phyloP scores from a whole-genome alignment of 345 rosid species.

The Clausena lansium region DNA sequence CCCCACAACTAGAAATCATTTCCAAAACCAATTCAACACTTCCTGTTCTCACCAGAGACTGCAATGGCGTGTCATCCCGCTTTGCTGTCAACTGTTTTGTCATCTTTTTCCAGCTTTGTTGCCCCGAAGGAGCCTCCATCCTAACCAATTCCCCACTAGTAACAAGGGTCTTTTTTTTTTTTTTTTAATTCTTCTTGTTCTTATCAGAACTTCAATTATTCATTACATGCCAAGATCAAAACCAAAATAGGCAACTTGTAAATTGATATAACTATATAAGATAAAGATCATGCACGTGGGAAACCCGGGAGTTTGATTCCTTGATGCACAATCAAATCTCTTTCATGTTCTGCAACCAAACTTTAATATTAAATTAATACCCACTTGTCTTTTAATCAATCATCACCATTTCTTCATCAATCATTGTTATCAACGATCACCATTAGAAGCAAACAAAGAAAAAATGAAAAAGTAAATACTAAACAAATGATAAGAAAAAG shows the following conservation, averaged over 20 bases:
- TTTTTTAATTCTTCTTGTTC: neutral
- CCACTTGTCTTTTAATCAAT: neutral
- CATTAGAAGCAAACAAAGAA: neutral
- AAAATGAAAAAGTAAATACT: neutral
- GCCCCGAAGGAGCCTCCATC: slow-evolving; percentile 34
- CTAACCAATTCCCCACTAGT: neutral
- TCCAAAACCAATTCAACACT: slow-evolving; percentile 45
- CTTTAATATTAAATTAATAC: slow-evolving; percentile 8
- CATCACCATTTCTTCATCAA: neutral
- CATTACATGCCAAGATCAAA: neutral
- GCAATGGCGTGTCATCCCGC: slow-evolving; percentile 72
- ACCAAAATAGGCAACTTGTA: neutral
- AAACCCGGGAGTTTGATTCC: slow-evolving; percentile 12
- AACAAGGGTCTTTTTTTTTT: neutral
- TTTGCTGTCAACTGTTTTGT: slow-evolving; percentile 66
- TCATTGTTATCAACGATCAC: neutral
- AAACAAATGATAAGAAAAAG: neutral
- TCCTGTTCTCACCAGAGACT: slow-evolving; percentile 65
- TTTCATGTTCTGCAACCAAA: slow-evolving; percentile 16
- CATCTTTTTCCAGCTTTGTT: slow-evolving; percentile 54
- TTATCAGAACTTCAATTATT: slow-evolving; percentile 7
- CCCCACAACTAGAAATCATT: slow-evolving; percentile 41
- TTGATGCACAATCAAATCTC: slow-evolving; percentile 6
- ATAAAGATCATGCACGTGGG: slow-evolving; percentile 21
- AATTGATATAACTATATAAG: slow-evolving; percentile 1